Evolutionary conservation across 345 rosid species (phyloP).

Genomic region (Luvunga scandens): DNA sequence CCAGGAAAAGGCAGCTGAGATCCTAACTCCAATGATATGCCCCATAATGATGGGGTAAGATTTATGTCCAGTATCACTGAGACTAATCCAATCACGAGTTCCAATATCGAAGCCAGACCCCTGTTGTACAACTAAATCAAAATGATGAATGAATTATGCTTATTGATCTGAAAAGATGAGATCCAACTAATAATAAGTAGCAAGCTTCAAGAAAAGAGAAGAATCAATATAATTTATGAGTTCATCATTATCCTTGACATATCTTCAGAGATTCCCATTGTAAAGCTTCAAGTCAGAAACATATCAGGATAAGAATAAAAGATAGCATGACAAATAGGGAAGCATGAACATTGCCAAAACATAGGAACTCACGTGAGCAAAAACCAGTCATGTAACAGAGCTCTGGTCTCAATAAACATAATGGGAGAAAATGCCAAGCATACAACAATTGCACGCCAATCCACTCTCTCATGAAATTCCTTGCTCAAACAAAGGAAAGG

Average conservation of each 20-base stretch:
- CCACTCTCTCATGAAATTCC: constrained; percentile 53
- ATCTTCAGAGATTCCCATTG: not conserved
- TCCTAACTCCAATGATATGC: constrained; percentile 53
- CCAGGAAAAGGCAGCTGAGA: constrained; percentile 57
- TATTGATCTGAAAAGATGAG: not conserved
- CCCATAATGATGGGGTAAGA: constrained; percentile 70
- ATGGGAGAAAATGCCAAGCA: constrained; percentile 57
- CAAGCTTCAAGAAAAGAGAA: not conserved
- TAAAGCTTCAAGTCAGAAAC: not conserved
- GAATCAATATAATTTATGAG: too few relatives aligned
- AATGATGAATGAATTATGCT: constrained; percentile 4
- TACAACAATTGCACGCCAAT: constrained; percentile 45
- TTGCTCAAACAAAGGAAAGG: constrained; percentile 63
- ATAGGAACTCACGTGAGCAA: constrained; percentile 58
- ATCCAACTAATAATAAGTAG: not conserved
- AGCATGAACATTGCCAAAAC: not conserved
- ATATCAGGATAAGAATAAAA: not conserved
- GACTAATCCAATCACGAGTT: constrained; percentile 53
- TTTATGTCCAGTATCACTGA: constrained; percentile 45
- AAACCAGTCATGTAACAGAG: constrained; percentile 72
- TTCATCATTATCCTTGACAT: not conserved
- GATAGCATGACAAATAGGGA: not conserved
- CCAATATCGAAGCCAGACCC: constrained; percentile 59
- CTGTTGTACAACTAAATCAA: constrained; percentile 40
- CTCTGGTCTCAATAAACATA: constrained; percentile 47